Evolutionary conservation across 306 rosid species (phyloP), one percentile per base, ranked within the genome.

Genomic region (Rubus idaeus): DNA sequence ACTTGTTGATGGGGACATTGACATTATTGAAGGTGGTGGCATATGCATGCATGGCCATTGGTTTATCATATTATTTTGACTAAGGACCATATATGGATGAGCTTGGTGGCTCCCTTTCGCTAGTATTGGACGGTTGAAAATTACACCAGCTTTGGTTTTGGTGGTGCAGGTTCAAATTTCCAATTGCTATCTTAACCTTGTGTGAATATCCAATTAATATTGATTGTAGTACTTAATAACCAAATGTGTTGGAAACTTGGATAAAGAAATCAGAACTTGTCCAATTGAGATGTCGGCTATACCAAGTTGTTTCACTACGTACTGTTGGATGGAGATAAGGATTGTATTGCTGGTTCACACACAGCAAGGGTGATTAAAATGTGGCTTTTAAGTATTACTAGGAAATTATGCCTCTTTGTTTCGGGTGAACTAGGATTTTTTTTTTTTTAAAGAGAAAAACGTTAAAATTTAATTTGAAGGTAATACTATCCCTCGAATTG

Each of bases 31-130:
- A 68, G 67, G 76, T 46, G 57, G 37, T 76, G 72, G 64, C 86
- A 82, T 72, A 77, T 79, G 80, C 71, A 75, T 64, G 69, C 75
- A 47, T 62, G 80, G 71, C 75, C 74, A 83, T 79, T 78, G 86
- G 80, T 70, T 74, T 82, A 78, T 78, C 70, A 35, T 50, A 30
- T 52, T 69, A 62, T 74, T 58, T 75, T 74, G 58, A 73, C 73
- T 66, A 13, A 23, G 82, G 82, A 82, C 85, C 82, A 74, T 83
- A 75, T 61, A 30, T 46, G 68, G 51, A 78, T 68, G 63, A 40
- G 73, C 64, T 57, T 75, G 69, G 62, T 83, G 79, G 85, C 79
- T 26, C 67, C 67, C 67, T 30, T 73, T 35, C 50, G 70, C 63
- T 64, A 70, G 30, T 30, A 21, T 44, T 67, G 18, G 30, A 68